These are phyloP conservation scores for Lactifluus rugatus DNA, from an alignment of 768 basidiomycete genomes.

Conservation along the genomic window DNA sequence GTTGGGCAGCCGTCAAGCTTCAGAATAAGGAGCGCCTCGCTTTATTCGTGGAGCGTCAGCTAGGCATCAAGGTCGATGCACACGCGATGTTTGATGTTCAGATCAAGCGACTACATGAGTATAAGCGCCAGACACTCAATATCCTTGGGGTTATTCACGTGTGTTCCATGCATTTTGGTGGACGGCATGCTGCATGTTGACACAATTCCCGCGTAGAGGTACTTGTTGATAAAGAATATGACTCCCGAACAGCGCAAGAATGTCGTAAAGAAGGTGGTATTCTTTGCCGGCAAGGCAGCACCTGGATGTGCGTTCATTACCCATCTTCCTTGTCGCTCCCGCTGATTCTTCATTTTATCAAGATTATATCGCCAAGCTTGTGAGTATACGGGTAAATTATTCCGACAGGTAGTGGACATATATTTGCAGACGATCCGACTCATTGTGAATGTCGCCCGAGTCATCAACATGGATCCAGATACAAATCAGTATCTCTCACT, in stretches of 20 bases:
- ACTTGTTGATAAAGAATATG: slow-evolving; percentile 73
- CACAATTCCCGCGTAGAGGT: slow-evolving; percentile 43
- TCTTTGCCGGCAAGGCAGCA: slow-evolving; percentile 97
- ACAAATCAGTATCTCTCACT: slow-evolving; percentile 79
- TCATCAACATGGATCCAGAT: slow-evolving; percentile 79
- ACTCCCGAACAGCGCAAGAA: slow-evolving; percentile 70
- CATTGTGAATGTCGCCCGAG: slow-evolving; percentile 79
- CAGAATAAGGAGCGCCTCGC: slow-evolving; percentile 88
- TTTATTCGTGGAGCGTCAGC: slow-evolving; percentile 55
- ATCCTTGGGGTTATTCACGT: slow-evolving; percentile 86
- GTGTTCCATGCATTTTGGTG: slow-evolving; percentile 22
- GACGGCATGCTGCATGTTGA: not conserved
- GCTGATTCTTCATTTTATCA: slow-evolving; percentile 9
- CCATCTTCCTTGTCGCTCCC: not conserved
- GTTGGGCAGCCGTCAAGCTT: slow-evolving; percentile 81
- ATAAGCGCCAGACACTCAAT: slow-evolving; percentile 93
- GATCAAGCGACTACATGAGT: slow-evolving; percentile 90
- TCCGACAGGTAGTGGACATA: not conserved
- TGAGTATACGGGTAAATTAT: slow-evolving; percentile 23
- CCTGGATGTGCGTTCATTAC: slow-evolving; percentile 59
- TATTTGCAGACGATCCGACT: slow-evolving; percentile 68
- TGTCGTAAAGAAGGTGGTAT: slow-evolving; percentile 76
- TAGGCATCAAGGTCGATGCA: slow-evolving; percentile 65
- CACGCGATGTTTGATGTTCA: slow-evolving; percentile 86
- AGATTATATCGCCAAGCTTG: slow-evolving; percentile 91